phyloP scores from a whole-genome alignment of 257 asterid species.

The Solanum bulbocastanum region DNA sequence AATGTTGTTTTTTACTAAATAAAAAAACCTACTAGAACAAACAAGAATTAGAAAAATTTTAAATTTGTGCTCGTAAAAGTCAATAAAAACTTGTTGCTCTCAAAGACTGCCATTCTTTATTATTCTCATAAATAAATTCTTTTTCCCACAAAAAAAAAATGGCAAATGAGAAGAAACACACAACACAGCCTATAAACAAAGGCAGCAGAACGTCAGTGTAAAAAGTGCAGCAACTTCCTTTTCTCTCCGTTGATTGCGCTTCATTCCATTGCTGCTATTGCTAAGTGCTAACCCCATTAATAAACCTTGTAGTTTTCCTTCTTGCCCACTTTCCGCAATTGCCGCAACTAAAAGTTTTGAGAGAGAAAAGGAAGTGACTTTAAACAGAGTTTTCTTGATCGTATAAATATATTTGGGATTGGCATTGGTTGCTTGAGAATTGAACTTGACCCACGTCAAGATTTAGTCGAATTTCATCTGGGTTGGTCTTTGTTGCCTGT shows the following conservation, averaged over 20 bases:
- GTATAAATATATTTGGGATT: conserved; percentile 5
- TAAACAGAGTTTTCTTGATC: conserved; percentile 2
- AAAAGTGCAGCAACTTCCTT: neutral
- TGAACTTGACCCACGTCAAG: conserved; percentile 38
- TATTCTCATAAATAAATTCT: neutral
- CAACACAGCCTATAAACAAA: neutral
- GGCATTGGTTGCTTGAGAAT: conserved; percentile 7
- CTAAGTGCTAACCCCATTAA: conserved; percentile 26
- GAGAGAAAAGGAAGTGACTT: conserved; percentile 9
- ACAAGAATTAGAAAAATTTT: neutral
- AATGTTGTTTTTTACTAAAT: too few species aligned
- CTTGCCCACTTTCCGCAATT: conserved; percentile 33
- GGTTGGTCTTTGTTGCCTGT: conserved; percentile 20
- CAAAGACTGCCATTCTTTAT: conserved; percentile 19
- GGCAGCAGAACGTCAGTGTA: neutral
- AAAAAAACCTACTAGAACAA: neutral
- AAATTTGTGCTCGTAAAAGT: neutral
- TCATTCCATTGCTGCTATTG: neutral
- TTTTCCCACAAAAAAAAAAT: neutral
- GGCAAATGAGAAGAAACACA: neutral
- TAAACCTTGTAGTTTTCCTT: neutral
- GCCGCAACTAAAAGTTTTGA: conserved; percentile 23
- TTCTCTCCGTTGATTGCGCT: conserved; percentile 68
- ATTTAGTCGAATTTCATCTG: conserved; percentile 28
- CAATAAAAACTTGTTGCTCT: conserved; percentile 1